A percentile compares a stretch with the other conserved stretches of the same genome.
phyloP scores from a whole-genome alignment of 768 basidiomycete species.

The Pleurotus citrinopileatus region DNA sequence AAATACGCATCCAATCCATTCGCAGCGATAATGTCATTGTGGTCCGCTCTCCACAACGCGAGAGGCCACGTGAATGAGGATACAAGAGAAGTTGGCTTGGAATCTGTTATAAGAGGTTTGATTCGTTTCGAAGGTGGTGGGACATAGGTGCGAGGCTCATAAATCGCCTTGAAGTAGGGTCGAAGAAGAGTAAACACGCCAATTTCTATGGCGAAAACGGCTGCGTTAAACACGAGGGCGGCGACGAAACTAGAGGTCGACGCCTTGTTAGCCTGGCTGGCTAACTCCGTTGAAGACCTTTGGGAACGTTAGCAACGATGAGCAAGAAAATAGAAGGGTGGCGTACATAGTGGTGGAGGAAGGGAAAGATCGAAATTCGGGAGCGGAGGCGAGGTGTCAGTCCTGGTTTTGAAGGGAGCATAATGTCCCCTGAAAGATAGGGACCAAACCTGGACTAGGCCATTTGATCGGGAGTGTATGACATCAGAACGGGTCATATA shows the following conservation, averaged over 20 bases:
- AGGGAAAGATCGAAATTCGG: constrained; percentile 1
- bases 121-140: constrained; percentile 53
- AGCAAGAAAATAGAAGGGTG: background rate
- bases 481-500: constrained; percentile 3
- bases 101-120: constrained; percentile 39
- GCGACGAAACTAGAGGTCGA: constrained; percentile 81
- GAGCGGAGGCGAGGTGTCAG: constrained; percentile 5
- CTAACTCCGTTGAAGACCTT: constrained; percentile 33
- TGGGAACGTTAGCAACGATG: background rate
- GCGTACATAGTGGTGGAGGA: constrained; percentile 14
- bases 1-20: constrained; percentile 93
- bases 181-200: constrained; percentile 78
- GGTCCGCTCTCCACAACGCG: constrained; percentile 60
- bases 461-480: background rate
- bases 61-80: constrained; percentile 64
- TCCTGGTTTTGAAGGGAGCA: background rate
- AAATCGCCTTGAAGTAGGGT: constrained; percentile 83
- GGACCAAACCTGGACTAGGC: constrained; percentile 1
- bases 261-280: constrained; percentile 44
- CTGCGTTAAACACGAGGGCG: constrained; percentile 79
- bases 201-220: constrained; percentile 70
- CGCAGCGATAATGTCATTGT: constrained; percentile 53
- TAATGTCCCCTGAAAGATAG: background rate
- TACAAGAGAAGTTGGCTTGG: background rate
- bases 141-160: constrained; percentile 81